Conservation (phyloP, 495 filamentous ascomycete genomes). For the Cetradonia linearis region DNA sequence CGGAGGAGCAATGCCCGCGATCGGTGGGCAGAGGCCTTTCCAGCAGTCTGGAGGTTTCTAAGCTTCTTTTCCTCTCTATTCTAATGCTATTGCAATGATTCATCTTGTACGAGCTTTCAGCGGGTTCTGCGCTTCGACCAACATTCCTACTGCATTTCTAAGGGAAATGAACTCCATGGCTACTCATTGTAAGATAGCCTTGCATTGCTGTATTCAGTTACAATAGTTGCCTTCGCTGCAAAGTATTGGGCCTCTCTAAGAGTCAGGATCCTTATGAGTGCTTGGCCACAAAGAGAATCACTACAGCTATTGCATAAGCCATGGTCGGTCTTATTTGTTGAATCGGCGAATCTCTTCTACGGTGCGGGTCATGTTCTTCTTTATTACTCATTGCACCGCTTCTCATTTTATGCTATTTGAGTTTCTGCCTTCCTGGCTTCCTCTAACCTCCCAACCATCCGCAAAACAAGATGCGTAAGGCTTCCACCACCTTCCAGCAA, state of each 20-base stretch:
- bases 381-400: not conserved
- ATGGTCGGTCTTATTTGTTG: not conserved
- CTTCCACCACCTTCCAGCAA: slow-evolving; percentile 41
- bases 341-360: not conserved
- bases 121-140: slow-evolving; percentile 10
- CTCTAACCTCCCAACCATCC: slow-evolving; percentile 41
- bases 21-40: slow-evolving; percentile 31
- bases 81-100: slow-evolving; percentile 1
- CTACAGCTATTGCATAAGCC: slow-evolving; percentile 4
- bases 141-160: slow-evolving; percentile 5
- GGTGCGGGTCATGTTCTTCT: not conserved
- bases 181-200: slow-evolving; percentile 16
- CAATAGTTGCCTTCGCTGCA: not conserved
- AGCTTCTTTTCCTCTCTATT: slow-evolving; percentile 6
- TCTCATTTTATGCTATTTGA: not conserved
- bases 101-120: slow-evolving; percentile 7
- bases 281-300: not conserved
- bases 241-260: not conserved
- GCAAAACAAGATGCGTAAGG: slow-evolving; percentile 40
- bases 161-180: slow-evolving; percentile 6
- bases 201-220: slow-evolving; percentile 8
- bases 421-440: not conserved
- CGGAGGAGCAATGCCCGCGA: slow-evolving; percentile 35
- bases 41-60: slow-evolving; percentile 22
- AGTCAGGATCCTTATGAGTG: not conserved